Conservation (phyloP, 116 monocot species). For the Posidonia oceanica region DNA sequence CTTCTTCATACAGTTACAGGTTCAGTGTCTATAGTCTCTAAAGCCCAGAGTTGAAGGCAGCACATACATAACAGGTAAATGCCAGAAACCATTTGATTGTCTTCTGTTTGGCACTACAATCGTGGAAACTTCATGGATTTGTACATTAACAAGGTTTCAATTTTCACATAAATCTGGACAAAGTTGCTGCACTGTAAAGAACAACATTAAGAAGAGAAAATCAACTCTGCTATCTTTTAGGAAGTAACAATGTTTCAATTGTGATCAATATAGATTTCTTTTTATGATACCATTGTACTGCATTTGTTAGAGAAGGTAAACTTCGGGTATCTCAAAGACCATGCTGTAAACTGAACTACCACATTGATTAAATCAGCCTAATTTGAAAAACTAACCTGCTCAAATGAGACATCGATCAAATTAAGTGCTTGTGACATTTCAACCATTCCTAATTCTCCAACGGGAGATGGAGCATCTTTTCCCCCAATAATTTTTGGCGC, state of each 20-base stretch:
- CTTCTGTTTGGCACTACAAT: too few relatives aligned
- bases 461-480: constrained; percentile 79
- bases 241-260: too few relatives aligned
- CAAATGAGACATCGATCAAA: constrained; percentile 69
- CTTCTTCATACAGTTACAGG: too few relatives aligned
- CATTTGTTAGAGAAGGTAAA: background rate
- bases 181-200: too few relatives aligned
- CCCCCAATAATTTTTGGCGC: constrained; percentile 98
- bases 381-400: constrained; percentile 28
- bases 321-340: background rate
- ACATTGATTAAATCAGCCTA: background rate
- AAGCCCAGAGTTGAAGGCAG: background rate
- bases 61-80: background rate
- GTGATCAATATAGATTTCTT: too few relatives aligned
- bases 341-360: background rate
- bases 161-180: too few relatives aligned
- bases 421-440: constrained; percentile 90
- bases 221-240: too few relatives aligned
- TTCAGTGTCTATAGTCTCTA: background rate
- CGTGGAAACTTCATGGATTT: too few relatives aligned
- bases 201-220: too few relatives aligned
- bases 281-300: too few relatives aligned
- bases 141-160: too few relatives aligned
- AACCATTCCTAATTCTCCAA: constrained; percentile 92
- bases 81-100: background rate